Evolutionary conservation across 345 rosid genomes (phyloP).

Genomic region (Pistacia integerrima): DNA sequence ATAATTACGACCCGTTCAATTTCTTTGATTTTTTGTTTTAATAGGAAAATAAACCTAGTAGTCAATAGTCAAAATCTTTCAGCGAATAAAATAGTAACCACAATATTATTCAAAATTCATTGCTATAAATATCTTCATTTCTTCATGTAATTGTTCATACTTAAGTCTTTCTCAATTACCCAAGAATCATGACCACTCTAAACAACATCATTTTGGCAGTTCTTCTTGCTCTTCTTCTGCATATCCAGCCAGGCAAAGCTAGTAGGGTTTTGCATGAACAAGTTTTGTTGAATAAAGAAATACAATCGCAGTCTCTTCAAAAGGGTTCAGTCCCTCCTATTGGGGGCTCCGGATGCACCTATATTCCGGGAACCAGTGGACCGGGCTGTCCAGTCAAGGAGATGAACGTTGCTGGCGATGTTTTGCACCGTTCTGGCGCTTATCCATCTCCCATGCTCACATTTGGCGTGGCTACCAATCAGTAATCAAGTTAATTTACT

Average conservation of each 20-base stretch:
- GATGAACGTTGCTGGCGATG: conserved; percentile 38
- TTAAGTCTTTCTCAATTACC: neutral
- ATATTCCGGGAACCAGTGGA: conserved; percentile 51
- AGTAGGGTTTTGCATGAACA: conserved; percentile 31
- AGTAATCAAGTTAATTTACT: conserved; percentile 1
- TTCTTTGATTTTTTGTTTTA: neutral
- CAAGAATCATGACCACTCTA: conserved; percentile 24
- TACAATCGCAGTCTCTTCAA: conserved; percentile 46
- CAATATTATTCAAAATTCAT: neutral
- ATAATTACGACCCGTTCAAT: conserved; percentile 26
- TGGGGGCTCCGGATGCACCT: conserved; percentile 54
- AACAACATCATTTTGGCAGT: conserved; percentile 24
- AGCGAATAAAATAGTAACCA: too few species aligned
- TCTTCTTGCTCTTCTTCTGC: conserved; percentile 22
- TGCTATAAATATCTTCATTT: conserved; percentile 13
- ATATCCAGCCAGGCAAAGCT: conserved; percentile 24
- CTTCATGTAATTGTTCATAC: neutral
- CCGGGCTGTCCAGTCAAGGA: conserved; percentile 42
- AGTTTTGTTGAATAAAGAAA: neutral
- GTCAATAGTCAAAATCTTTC: conserved; percentile 39
- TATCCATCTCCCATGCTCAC: conserved; percentile 33
- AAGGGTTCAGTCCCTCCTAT: conserved; percentile 45
- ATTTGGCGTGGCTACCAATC: conserved; percentile 26
- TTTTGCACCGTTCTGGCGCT: conserved; percentile 21
- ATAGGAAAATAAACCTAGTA: neutral